These are phyloP conservation scores for Priceomyces carsonii DNA, from an alignment of 805 yeast genomes.

Conservation along the genomic window DNA sequence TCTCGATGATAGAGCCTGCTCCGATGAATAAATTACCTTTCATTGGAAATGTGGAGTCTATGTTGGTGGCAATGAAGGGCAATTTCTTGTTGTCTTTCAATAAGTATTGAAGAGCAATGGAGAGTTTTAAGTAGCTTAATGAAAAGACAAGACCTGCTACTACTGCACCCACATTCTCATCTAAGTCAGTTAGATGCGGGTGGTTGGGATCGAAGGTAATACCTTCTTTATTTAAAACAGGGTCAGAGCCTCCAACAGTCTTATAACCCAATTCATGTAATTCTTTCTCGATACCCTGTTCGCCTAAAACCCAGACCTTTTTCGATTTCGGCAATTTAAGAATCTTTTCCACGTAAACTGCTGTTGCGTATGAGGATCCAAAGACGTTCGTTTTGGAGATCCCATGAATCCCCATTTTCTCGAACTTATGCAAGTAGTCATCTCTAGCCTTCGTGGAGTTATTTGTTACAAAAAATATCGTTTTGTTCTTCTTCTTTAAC, in stretches of 20 bases:
- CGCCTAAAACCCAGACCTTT: constrained; percentile 91
- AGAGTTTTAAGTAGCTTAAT: constrained; percentile 78
- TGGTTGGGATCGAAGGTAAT: constrained; percentile 57
- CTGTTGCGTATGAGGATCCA: constrained; percentile 90
- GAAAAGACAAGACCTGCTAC: constrained; percentile 81
- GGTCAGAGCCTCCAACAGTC: constrained; percentile 83
- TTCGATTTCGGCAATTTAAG: constrained; percentile 68
- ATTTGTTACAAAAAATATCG: constrained; percentile 87
- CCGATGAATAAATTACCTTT: constrained; percentile 88
- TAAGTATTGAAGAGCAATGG: constrained; percentile 80
- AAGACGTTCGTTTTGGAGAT: constrained; percentile 69
- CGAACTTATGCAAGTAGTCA: constrained; percentile 76
- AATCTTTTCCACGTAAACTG: constrained; percentile 79
- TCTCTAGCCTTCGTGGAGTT: constrained; percentile 89
- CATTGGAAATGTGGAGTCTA: constrained; percentile 92
- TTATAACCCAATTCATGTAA: constrained; percentile 70
- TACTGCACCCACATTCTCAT: constrained; percentile 80
- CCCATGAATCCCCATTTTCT: constrained; percentile 52
- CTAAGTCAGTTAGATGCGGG: constrained; percentile 56
- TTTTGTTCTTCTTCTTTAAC: constrained; percentile 57
- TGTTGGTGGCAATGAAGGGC: constrained; percentile 87
- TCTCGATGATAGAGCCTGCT: constrained; percentile 87
- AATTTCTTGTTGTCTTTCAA: constrained; percentile 55
- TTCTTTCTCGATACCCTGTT: constrained; percentile 81
- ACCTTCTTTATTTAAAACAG: constrained; percentile 45